Base-by-base conservation (phyloP, 2,329 filamentous ascomycete genomes). In the Trichoderma semiorbis region DNA sequence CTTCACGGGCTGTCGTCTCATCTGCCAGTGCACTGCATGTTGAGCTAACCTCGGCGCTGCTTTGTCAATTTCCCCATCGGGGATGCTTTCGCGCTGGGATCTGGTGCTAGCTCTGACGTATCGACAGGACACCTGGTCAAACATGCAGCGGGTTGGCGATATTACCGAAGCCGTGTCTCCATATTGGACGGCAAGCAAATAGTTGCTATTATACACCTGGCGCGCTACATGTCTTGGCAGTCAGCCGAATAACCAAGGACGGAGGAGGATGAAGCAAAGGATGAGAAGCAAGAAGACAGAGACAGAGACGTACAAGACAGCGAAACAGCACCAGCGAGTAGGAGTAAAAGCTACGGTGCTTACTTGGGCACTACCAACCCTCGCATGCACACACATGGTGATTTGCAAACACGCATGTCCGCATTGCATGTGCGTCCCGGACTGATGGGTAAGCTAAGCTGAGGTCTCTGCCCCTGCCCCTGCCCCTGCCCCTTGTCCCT, bases 371-470 rank as follows among this genome's bases (percentile, higher is more conserved):
- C 62, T 26, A 50, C 39, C 3, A 24, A 24, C 47, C 47, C 47
- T 53, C 43, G 43, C 62, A 34, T 16, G 28, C 18, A 24, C 28
- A 53, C 62, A 65, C 61, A 64, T 47, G 61, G 61, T 28, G 61
- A 32, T 65, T 47, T 64, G 53, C 65, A 34, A 34, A 57, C 28
- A 53, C 43, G 66, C 53, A 55, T 60, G 43, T 53, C 55, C 32
- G 32, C 34, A 60, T 67, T 67, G 64, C 55, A 60, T 69, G 66
- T 69, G 66, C 66, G 66, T 60, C n/a, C 66, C 66, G 55, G 60
- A 11, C 66, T 58, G 55, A 69, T 69, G 55, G 55, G 66, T 69
- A 69, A 69, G 66, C 66, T 69, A 69, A 50, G 34, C 61, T 50
- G 24, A 67, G 64, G 43, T 50, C 43, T 50, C 47, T 55, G 64